Evolutionary conservation across 2,329 filamentous ascomycete species (phyloP).

Genomic region (Verticillium alfalfae): DNA sequence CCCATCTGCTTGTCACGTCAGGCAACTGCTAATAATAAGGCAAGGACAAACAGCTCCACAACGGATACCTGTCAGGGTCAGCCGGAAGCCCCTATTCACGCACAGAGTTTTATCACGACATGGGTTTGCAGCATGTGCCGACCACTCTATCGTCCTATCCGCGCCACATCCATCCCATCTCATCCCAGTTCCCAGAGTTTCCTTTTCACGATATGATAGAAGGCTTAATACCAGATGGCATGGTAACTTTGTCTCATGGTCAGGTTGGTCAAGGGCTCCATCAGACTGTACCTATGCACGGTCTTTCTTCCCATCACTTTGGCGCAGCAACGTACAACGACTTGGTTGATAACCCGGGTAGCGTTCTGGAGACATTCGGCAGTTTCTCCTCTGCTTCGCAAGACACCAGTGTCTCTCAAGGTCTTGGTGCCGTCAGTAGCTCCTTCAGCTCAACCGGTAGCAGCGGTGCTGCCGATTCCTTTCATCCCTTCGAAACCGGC

Average conservation of each 20-base stretch:
- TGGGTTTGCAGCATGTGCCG: slow-evolving; percentile 2
- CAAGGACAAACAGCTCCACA: slow-evolving; percentile 10
- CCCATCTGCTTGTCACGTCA: neutral
- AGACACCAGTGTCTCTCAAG: neutral
- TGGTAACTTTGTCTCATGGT: neutral
- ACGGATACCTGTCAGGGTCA: slow-evolving; percentile 11
- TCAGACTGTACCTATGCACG: neutral
- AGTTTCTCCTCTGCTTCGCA: slow-evolving; percentile 8
- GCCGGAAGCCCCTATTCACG: slow-evolving; percentile 10
- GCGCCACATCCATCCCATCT: slow-evolving; percentile 1
- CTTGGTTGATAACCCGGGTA: neutral
- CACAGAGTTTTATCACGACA: neutral
- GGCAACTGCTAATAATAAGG: neutral
- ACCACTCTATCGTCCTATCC: slow-evolving; percentile 2
- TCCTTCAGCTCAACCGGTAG: slow-evolving; percentile 4
- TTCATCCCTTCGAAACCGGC: neutral
- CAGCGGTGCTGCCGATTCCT: neutral
- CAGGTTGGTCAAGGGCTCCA: neutral
- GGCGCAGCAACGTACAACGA: neutral
- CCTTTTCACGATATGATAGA: slow-evolving; percentile 1
- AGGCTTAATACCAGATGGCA: neutral
- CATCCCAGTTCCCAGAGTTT: neutral
- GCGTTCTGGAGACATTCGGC: slow-evolving; percentile 1
- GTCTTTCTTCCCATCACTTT: neutral
- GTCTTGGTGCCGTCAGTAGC: neutral